phyloP scores from a whole-genome alignment of 2,329 filamentous ascomycete species.

The Arthrobotrys musiformis region DNA sequence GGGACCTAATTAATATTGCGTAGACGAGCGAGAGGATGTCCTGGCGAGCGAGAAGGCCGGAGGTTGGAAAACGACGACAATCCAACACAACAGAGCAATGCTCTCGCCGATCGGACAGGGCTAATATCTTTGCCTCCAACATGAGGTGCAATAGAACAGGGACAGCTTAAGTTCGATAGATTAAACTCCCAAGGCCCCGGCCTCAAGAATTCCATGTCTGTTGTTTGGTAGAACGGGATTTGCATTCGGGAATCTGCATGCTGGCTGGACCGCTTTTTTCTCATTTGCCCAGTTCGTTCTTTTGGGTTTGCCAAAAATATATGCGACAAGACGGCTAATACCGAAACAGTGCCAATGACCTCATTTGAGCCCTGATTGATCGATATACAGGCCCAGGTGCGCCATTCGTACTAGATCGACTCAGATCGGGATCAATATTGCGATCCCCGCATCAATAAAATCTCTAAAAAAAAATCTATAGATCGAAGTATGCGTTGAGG shows the following conservation, averaged over 20 bases:
- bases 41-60: background rate
- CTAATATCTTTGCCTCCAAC: slow-evolving; percentile 6
- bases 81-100: slow-evolving; percentile 23
- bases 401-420: slow-evolving; percentile 17
- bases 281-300: slow-evolving; percentile 6
- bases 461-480: background rate
- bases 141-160: too few relatives aligned
- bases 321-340: slow-evolving; percentile 25
- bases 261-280: slow-evolving; percentile 12
- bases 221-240: slow-evolving; percentile 7
- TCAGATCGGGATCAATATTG: slow-evolving; percentile 6
- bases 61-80: slow-evolving; percentile 7
- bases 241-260: slow-evolving; percentile 29
- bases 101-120: slow-evolving; percentile 8
- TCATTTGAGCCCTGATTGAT: slow-evolving; percentile 20
- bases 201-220: background rate
- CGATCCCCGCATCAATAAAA: background rate
- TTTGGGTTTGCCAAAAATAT: slow-evolving; percentile 9
- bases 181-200: slow-evolving; percentile 12
- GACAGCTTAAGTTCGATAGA: background rate
- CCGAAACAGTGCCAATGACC: slow-evolving; percentile 43
- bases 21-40: background rate
- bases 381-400: slow-evolving; percentile 8
- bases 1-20: too few relatives aligned
- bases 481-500: too few relatives aligned